Base-by-base conservation (phyloP, 495 filamentous ascomycete genomes). In the Amniculicola lignicola region DNA sequence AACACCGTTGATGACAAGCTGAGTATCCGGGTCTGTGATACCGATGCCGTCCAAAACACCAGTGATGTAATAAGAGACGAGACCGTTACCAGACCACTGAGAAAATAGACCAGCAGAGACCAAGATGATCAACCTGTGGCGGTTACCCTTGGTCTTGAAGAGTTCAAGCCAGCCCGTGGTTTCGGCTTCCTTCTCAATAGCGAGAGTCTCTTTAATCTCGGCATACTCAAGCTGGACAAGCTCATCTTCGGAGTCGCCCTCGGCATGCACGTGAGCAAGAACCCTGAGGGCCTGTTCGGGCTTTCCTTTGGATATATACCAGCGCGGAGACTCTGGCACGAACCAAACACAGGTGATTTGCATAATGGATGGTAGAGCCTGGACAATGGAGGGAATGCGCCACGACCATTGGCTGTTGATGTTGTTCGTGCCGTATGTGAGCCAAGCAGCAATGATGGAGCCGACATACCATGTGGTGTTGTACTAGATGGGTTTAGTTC, bases 381-480 rank as follows among this genome's bases (percentile, higher is more conserved):
- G 79, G 18, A 79, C 54, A 14, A 80, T 64, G 28, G 74, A 75
- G 5, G 79, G 79, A 35, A 77, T 74, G 45, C 77, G 70, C 79
- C 79, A 82, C 19, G 75, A 64, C 74, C 75, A 80, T 39, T 72
- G 69, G 57, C 50, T 76, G 12, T 51, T 12, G 53, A 79, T 77
- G 33, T 68, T 67, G 54, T 73, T 69, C 12, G 76, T 79, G n/a
- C 78, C 75, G 47, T 72, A 77, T 15, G 76, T 78, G 23, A 77
- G 70, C 71, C 74, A 81, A 11, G 76, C 73, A 51, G 77, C 77
- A 35, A 77, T 55, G 38, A 69, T 64, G 39, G 78, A 74, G 27
- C 79, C 80, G 24, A 79, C 71, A 67, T 84, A 82, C 76, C 78
- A 84, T 56, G 78, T 74, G 66, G 78, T 79, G 70, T 87, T 85